Conservation (phyloP, 1,284 basidiomycete genomes). For the Meripilus lineatus region DNA sequence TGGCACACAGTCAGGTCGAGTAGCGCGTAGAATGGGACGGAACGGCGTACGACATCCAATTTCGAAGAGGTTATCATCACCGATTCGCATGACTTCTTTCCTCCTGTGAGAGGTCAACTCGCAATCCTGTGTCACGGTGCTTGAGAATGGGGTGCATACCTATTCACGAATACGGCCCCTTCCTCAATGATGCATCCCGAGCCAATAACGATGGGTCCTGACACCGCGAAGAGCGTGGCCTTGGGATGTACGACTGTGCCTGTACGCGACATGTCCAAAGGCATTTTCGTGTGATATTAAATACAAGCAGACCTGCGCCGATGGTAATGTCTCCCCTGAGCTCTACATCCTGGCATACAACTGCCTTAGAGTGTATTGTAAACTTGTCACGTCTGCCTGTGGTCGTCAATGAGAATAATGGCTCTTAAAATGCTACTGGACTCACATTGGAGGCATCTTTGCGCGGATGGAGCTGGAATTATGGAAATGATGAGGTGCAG, state of each 20-base stretch:
- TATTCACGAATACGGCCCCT: slow-evolving; percentile 81
- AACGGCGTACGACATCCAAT: slow-evolving; percentile 75
- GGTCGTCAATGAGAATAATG: slow-evolving; percentile 1
- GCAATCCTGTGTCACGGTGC: not conserved
- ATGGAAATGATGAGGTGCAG: not conserved
- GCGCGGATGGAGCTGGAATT: not conserved
- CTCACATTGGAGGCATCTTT: not conserved
- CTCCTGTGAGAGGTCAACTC: slow-evolving; percentile 37
- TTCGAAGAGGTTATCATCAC: slow-evolving; percentile 90
- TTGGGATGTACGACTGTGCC: slow-evolving; percentile 93
- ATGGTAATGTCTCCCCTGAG: slow-evolving; percentile 90
- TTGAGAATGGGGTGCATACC: slow-evolving; percentile 33
- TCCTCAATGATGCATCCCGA: slow-evolving; percentile 91
- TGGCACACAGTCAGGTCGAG: slow-evolving; percentile 1
- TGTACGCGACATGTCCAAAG: slow-evolving; percentile 15
- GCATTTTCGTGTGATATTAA: not conserved
- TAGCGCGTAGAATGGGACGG: slow-evolving; percentile 1
- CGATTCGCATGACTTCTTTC: slow-evolving; percentile 86
- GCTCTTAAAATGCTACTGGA: not conserved
- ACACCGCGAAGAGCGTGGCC: slow-evolving; percentile 84
- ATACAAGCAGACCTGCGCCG: slow-evolving; percentile 53
- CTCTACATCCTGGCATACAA: slow-evolving; percentile 86
- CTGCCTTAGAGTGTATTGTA: slow-evolving; percentile 45
- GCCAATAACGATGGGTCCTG: slow-evolving; percentile 85
- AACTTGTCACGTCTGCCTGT: slow-evolving; percentile 27